These are phyloP conservation scores for Suhomyces anneliseae DNA, from an alignment of 1,139 yeast species.

Conservation along the genomic window DNA sequence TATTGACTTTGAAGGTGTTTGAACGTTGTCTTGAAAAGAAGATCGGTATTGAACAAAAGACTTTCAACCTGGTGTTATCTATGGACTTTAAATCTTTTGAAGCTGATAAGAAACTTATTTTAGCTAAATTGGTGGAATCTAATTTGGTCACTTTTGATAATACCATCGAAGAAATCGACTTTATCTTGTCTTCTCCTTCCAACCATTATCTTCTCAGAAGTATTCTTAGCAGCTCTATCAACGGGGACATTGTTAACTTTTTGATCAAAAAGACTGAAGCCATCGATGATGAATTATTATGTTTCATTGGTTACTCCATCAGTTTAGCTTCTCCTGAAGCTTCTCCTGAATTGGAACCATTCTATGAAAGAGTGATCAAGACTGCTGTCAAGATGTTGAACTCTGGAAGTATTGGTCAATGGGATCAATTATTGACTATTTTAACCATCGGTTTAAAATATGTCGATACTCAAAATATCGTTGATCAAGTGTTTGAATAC, in stretches of 20 bases:
- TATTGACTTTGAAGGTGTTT: slow-evolving; percentile 7
- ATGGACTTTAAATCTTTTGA: slow-evolving; percentile 2
- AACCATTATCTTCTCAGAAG: slow-evolving; percentile 25
- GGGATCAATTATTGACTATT: slow-evolving; percentile 18
- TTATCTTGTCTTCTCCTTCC: slow-evolving; percentile 15
- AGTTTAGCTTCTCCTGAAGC: neutral
- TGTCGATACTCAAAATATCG: slow-evolving; percentile 5
- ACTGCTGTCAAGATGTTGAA: slow-evolving; percentile 9
- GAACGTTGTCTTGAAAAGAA: slow-evolving; percentile 10
- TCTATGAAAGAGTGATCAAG: slow-evolving; percentile 11
- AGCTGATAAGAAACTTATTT: slow-evolving; percentile 5
- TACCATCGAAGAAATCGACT: slow-evolving; percentile 15
- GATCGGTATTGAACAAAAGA: slow-evolving; percentile 3
- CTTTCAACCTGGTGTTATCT: slow-evolving; percentile 7
- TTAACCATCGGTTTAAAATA: slow-evolving; percentile 15
- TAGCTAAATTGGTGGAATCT: slow-evolving; percentile 18
- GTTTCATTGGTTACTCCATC: slow-evolving; percentile 23
- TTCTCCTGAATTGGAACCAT: slow-evolving; percentile 6
- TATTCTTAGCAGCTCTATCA: slow-evolving; percentile 16
- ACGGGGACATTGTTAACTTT: slow-evolving; percentile 13
- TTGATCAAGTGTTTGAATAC: slow-evolving; percentile 16
- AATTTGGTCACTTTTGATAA: slow-evolving; percentile 25
- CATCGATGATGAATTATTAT: slow-evolving; percentile 22
- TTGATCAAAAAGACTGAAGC: slow-evolving; percentile 17
- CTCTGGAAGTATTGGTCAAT: slow-evolving; percentile 4